Base-by-base conservation (phyloP, 768 basidiomycete genomes). In the Leccinum obscurum region DNA sequence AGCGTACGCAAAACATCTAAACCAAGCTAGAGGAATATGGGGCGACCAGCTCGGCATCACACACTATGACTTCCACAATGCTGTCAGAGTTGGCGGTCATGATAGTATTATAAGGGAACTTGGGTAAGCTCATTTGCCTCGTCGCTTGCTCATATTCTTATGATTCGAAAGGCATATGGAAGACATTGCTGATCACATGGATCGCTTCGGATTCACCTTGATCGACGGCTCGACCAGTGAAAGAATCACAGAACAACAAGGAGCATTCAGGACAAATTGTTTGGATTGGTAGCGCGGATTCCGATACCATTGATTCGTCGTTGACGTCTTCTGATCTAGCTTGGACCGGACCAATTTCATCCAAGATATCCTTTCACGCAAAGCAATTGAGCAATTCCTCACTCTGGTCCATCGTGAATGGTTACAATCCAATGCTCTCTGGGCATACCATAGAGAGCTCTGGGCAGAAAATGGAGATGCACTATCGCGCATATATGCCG, bases 401-500 rank as follows among this genome's bases (percentile, higher is more conserved):
- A 72, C 80, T 46, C 87, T 93, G 41, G 85, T 91, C 54, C 87
- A 87, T 44, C 84, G 87, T 2, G 89, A 89, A 69, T 95, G 92
- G 90, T 68, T 85, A 30, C 81, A 83, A 55, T 85, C 85, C 10
- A 79, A 78, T 59, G 75, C 82, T 8, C 77, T 98, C 10, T 98
- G 95, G 93, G 80, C 84, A 0, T 80, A 91, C 51, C 96, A 98
- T 74, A 86, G 95, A 22, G 92, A 95, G 70, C 77, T 98, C 4
- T 99, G 95, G 95, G 97, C 97, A 1, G 96, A 95, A 77, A 96
- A 94, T 68, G 95, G 95, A 13, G 95, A 97, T 71, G 91, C 92
- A 0, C 73, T 99, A 41, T 94, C 92, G 17, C 87, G 88, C 59
- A 96, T 96, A 64, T 99, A 99, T 73, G 95, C 95, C 44, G 97